Evolutionary conservation across 345 rosid species (phyloP).

Genomic region (Eucalyptus paniculata): DNA sequence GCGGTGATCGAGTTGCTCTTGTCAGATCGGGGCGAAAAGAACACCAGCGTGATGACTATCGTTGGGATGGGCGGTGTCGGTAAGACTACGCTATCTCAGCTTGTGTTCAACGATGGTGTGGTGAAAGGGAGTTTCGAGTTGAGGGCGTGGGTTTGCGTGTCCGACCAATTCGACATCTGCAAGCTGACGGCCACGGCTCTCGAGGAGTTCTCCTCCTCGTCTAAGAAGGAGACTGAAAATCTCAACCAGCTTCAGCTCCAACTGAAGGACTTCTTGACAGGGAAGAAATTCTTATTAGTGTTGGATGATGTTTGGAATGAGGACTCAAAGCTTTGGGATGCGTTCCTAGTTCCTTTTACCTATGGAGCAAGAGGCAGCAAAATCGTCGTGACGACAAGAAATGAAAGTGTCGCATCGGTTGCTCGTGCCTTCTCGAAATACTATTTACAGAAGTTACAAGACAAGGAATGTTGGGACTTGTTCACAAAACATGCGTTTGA

Average conservation of each 20-base stretch:
- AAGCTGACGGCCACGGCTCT: background rate
- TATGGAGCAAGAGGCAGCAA: background rate
- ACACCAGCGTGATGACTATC: background rate
- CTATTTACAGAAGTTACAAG: background rate
- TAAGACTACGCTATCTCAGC: conserved; percentile 7
- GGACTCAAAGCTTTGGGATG: background rate
- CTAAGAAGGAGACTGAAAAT: background rate
- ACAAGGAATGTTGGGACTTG: background rate
- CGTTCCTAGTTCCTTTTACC: background rate
- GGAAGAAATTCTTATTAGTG: conserved; percentile 20
- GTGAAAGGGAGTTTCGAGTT: background rate
- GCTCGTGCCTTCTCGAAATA: background rate
- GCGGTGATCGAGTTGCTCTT: background rate
- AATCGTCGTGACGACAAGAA: background rate
- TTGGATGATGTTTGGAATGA: conserved; percentile 36
- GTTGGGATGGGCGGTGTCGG: conserved; percentile 9
- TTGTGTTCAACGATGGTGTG: background rate
- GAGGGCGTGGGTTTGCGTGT: conserved; percentile 4
- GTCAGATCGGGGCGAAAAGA: background rate
- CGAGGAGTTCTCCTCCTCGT: background rate
- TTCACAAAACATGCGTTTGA: background rate
- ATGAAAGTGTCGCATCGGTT: background rate
- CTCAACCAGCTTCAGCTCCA: background rate
- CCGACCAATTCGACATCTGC: background rate
- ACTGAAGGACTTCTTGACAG: background rate